Conservation (phyloP, 108 stramenopile species). For the Nitzschia sp. region DNA sequence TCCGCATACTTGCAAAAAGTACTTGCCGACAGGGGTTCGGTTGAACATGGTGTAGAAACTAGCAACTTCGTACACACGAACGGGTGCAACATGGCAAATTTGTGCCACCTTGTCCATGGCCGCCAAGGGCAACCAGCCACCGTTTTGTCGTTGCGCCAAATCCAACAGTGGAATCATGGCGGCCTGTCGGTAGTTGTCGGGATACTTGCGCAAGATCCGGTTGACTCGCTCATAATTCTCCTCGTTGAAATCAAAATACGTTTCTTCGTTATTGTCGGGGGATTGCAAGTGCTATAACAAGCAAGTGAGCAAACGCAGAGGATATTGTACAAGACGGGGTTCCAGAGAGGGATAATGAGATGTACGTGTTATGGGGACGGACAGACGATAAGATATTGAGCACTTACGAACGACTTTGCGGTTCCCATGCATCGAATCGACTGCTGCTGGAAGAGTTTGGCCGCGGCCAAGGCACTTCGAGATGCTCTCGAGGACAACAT, state of each 20-base stretch:
- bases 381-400: not conserved
- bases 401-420: constrained; percentile 53
- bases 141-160: constrained; percentile 95
- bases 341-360: not conserved
- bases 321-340: not conserved
- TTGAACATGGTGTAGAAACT: constrained; percentile 99
- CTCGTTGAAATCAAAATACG: constrained; percentile 92
- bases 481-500: constrained; percentile 22
- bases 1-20: constrained; percentile 99
- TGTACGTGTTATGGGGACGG: not conserved
- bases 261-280: constrained; percentile 89
- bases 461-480: constrained; percentile 7
- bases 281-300: constrained; percentile 89
- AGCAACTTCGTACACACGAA: constrained; percentile 98
- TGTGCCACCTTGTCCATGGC: constrained; percentile 99
- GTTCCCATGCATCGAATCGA: constrained; percentile 36
- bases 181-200: constrained; percentile 97
- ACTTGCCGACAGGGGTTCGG: constrained; percentile 98
- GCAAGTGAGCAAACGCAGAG: not conserved
- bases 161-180: constrained; percentile 96
- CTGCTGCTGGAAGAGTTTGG: constrained; percentile 28
- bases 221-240: constrained; percentile 96
- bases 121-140: constrained; percentile 97
- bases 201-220: constrained; percentile 90
- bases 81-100: constrained; percentile 88